These are phyloP conservation scores for Didymella pinodella DNA, from an alignment of 2,329 filamentous ascomycete species.

Conservation along the genomic window DNA sequence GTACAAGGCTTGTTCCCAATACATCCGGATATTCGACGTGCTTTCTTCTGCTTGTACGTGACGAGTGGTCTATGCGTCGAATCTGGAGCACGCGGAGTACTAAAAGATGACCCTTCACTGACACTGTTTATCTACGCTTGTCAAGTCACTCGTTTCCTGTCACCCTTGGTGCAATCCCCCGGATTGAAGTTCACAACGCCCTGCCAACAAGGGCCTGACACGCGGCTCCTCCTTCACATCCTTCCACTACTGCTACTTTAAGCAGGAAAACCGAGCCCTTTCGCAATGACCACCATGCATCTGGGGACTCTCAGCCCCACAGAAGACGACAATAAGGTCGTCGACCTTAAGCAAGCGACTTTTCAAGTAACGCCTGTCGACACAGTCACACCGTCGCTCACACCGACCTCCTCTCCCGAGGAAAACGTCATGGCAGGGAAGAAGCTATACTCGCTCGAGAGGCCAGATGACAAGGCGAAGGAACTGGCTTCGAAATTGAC, in stretches of 20 bases:
- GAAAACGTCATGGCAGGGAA: constrained; percentile 43
- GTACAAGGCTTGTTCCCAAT: constrained; percentile 49
- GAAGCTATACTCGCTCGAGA: constrained; percentile 44
- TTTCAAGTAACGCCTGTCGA: constrained; percentile 42
- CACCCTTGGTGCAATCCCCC: constrained; percentile 12
- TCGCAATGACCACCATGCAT: constrained; percentile 45
- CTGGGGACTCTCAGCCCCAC: constrained; percentile 39
- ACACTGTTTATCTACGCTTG: constrained; percentile 28
- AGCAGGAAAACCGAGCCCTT: constrained; percentile 30
- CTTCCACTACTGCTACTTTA: constrained; percentile 26
- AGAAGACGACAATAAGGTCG: constrained; percentile 33
- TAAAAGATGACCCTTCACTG: constrained; percentile 51
- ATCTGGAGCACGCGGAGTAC: constrained; percentile 43
- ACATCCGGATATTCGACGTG: constrained; percentile 49
- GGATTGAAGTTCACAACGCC: constrained; percentile 9
- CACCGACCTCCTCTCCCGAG: constrained; percentile 37
- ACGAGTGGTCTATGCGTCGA: constrained; percentile 39
- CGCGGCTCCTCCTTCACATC: constrained; percentile 39
- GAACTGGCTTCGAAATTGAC: constrained; percentile 48
- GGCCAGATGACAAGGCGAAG: constrained; percentile 45
- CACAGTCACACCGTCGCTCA: constrained; percentile 38
- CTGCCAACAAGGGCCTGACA: constrained; percentile 33
- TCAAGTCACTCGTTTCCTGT: constrained; percentile 25
- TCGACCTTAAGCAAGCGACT: constrained; percentile 46
- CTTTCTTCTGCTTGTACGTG: constrained; percentile 36